phyloP scores from a whole-genome alignment of 106 monocot species.

The Hemerocallis citrina region DNA sequence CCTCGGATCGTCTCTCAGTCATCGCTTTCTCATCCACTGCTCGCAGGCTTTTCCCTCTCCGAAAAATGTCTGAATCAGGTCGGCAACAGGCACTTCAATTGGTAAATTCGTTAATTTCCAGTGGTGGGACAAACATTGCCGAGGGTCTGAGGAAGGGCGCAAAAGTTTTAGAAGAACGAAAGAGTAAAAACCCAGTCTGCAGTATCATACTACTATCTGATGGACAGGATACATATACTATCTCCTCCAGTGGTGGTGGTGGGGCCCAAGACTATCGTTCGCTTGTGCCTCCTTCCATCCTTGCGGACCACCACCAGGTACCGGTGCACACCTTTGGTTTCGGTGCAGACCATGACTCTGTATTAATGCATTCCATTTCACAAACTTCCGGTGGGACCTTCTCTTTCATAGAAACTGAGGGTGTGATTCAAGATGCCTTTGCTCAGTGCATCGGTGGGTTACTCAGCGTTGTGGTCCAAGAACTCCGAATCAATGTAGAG shows the following conservation, averaged over 20 bases:
- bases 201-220: slow-evolving; percentile 87
- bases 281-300: slow-evolving; percentile 40
- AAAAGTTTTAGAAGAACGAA: slow-evolving; percentile 67
- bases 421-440: slow-evolving; percentile 75
- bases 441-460: slow-evolving; percentile 94
- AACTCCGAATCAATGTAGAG: slow-evolving; percentile 32
- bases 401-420: slow-evolving; percentile 75
- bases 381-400: slow-evolving; percentile 80
- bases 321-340: slow-evolving; percentile 86
- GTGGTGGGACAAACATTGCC: slow-evolving; percentile 83
- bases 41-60: slow-evolving; percentile 64
- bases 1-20: slow-evolving; percentile 70
- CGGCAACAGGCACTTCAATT: slow-evolving; percentile 64
- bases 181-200: slow-evolving; percentile 54
- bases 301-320: slow-evolving; percentile 18
- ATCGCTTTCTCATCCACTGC: slow-evolving; percentile 86
- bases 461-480: slow-evolving; percentile 76
- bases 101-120: slow-evolving; percentile 48
- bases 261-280: slow-evolving; percentile 22
- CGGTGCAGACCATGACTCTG: slow-evolving; percentile 73
- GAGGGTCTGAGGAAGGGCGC: slow-evolving; percentile 70
- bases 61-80: slow-evolving; percentile 64
- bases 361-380: slow-evolving; percentile 62
- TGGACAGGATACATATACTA: slow-evolving; percentile 71
- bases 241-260: slow-evolving; percentile 15